These are phyloP conservation scores for Berberis vulgaris DNA, from an alignment of 164 flowering plant genomes.

Conservation along the genomic window DNA sequence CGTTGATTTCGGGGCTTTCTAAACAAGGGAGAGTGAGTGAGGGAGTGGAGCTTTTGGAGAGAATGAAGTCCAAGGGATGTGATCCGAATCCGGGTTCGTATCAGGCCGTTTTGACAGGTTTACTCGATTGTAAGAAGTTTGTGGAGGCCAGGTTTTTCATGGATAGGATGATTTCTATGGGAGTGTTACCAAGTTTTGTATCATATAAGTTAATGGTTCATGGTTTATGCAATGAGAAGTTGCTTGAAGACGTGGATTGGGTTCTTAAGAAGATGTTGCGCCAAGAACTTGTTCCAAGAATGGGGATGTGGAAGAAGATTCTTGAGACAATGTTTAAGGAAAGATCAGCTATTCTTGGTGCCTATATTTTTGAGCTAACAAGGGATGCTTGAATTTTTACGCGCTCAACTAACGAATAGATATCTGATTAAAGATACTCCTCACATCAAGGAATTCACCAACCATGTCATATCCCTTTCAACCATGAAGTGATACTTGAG, in stretches of 20 bases:
- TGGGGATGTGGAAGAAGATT: conserved; percentile 68
- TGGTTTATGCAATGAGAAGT: conserved; percentile 48
- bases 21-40: conserved; percentile 51
- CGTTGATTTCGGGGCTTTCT: conserved; percentile 67
- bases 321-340: conserved; percentile 17
- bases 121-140: conserved; percentile 42
- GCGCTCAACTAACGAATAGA: too few relatives aligned
- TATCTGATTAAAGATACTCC: too few relatives aligned
- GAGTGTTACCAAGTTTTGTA: conserved; percentile 52
- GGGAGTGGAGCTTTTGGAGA: conserved; percentile 44
- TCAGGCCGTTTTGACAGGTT: conserved; percentile 63
- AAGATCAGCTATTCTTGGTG: too few relatives aligned
- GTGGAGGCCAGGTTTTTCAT: conserved; percentile 49
- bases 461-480: too few relatives aligned
- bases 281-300: conserved; percentile 61
- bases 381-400: too few relatives aligned
- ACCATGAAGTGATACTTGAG: too few relatives aligned
- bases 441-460: too few relatives aligned
- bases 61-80: conserved; percentile 68
- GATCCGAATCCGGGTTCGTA: conserved; percentile 63
- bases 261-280: conserved; percentile 55
- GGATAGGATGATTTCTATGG: conserved; percentile 36
- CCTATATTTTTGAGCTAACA: too few relatives aligned
- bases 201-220: conserved; percentile 55
- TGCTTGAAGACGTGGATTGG: conserved; percentile 48